These are phyloP conservation scores for Ophiostoma himal-ulmi DNA, from an alignment of 2,329 filamentous ascomycete genomes.

Conservation along the genomic window DNA sequence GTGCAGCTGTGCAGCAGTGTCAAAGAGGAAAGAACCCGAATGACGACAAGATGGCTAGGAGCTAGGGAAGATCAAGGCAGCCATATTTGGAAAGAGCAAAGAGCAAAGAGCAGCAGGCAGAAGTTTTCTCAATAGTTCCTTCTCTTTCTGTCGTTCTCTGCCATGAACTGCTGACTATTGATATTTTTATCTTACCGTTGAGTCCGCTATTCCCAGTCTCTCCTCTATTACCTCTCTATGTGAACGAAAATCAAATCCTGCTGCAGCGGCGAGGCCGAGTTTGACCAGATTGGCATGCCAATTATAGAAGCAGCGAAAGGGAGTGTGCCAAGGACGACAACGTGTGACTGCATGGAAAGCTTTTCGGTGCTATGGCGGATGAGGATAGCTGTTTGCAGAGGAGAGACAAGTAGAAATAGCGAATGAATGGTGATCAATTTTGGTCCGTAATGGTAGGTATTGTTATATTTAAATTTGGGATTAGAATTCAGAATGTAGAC, in stretches of 20 bases:
- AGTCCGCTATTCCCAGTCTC: not conserved
- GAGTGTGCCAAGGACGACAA: not conserved
- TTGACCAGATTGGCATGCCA: not conserved
- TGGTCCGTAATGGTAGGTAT: too few relatives aligned
- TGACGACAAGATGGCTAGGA: not conserved
- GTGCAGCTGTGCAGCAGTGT: not conserved
- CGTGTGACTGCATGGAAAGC: slow-evolving; percentile 3
- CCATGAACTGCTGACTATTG: not conserved
- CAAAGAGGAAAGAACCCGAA: slow-evolving; percentile 1
- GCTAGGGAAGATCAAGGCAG: not conserved
- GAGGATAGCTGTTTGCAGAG: not conserved
- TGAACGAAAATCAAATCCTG: slow-evolving; percentile 14
- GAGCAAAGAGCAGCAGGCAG: not conserved
- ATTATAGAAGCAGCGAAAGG: slow-evolving; percentile 1
- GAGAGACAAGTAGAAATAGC: not conserved
- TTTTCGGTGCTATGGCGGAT: not conserved
- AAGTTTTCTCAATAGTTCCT: not conserved
- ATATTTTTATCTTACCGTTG: not conserved
- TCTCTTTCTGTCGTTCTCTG: not conserved
- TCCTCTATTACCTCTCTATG: not conserved
- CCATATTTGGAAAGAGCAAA: not conserved
- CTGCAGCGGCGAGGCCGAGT: slow-evolving; percentile 20
- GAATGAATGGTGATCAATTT: not conserved
- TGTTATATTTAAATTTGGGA: too few relatives aligned
- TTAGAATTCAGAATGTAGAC: too few relatives aligned